These are phyloP conservation scores for Phytophthora megakarya DNA, from an alignment of 352 stramenopile species.

Conservation along the genomic window DNA sequence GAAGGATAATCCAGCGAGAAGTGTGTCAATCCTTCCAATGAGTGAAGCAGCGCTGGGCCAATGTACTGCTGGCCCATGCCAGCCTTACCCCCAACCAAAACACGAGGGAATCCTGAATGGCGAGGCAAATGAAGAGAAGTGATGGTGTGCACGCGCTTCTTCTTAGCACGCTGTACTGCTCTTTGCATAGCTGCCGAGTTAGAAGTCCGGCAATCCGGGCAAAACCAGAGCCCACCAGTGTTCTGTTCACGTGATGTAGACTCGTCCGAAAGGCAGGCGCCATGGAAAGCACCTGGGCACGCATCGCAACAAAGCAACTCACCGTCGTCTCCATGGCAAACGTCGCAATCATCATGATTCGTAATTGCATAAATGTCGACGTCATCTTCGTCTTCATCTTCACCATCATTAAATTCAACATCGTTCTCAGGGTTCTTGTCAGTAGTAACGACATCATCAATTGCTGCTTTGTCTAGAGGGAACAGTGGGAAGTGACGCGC, in stretches of 20 bases:
- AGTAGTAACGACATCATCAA: conserved; percentile 41
- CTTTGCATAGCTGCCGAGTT: conserved; percentile 33
- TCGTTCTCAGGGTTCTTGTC: conserved; percentile 11
- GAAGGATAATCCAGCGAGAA: conserved; percentile 85
- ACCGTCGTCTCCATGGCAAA: conserved; percentile 67
- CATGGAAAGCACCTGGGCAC: conserved; percentile 70
- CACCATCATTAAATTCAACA: conserved; percentile 12
- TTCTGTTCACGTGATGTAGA: conserved; percentile 14
- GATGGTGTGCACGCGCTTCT: conserved; percentile 33
- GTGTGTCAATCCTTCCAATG: conserved; percentile 74
- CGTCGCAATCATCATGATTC: conserved; percentile 68
- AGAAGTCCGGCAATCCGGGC: conserved; percentile 48
- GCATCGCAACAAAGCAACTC: conserved; percentile 66
- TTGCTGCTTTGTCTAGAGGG: conserved; percentile 48
- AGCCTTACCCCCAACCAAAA: conserved; percentile 62
- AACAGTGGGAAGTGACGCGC: conserved; percentile 67
- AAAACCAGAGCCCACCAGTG: conserved; percentile 50
- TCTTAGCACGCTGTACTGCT: conserved; percentile 31
- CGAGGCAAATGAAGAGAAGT: conserved; percentile 49
- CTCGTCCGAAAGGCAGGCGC: conserved; percentile 39
- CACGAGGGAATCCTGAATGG: conserved; percentile 65
- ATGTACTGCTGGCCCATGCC: conserved; percentile 83
- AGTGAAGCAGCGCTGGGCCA: conserved; percentile 65
- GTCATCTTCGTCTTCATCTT: conserved; percentile 61
- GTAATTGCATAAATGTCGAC: conserved; percentile 70